These are phyloP conservation scores for Epithele typhae DNA, from an alignment of 768 basidiomycete species.

Conservation along the genomic window DNA sequence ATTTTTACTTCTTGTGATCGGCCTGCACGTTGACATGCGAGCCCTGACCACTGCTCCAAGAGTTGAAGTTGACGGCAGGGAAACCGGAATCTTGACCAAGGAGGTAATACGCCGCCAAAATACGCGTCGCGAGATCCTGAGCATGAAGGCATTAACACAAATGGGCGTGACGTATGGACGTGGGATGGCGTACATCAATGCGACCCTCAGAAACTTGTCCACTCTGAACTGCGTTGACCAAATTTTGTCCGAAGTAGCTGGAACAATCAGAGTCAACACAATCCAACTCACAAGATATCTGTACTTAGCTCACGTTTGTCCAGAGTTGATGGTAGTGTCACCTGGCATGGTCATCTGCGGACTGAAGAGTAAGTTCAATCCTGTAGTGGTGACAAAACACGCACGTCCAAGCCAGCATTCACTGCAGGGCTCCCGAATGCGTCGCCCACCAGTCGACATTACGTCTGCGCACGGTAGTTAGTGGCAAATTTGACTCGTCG, in stretches of 20 bases:
- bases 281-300: no score
- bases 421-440: slow-evolving; percentile 49
- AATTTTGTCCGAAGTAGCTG: slow-evolving; percentile 56
- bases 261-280: no score
- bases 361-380: no score
- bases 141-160: no score
- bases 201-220: slow-evolving; percentile 54
- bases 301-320: slow-evolving; percentile 15
- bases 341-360: slow-evolving; percentile 71
- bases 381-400: no score
- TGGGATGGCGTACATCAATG: slow-evolving; percentile 33
- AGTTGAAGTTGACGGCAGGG: slow-evolving; percentile 67
- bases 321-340: slow-evolving; percentile 34
- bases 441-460: slow-evolving; percentile 77
- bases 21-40: slow-evolving; percentile 59
- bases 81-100: slow-evolving; percentile 56
- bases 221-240: slow-evolving; percentile 57
- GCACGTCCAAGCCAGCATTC: slow-evolving; percentile 58
- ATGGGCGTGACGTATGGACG: no score
- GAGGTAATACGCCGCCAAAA: slow-evolving; percentile 63
- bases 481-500: slow-evolving; percentile 19
- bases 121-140: slow-evolving; percentile 63
- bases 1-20: slow-evolving; percentile 45
- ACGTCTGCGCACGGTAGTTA: slow-evolving; percentile 34
- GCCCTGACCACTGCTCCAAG: slow-evolving; percentile 34